Base-by-base conservation (phyloP, 371 early-diverging fungal species). In the Mucor irregularis region DNA sequence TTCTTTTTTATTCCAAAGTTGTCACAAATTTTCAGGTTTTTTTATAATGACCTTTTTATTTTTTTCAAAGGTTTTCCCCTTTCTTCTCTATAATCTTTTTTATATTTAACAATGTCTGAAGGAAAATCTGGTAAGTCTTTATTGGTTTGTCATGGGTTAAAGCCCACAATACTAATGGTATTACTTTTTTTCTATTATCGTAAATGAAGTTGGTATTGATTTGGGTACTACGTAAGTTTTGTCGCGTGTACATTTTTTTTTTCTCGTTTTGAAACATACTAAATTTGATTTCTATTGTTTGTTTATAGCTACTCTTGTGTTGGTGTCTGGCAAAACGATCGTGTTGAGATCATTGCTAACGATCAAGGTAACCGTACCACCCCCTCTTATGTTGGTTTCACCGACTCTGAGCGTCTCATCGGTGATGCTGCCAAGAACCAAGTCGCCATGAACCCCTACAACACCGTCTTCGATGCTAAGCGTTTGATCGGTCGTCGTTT, bases 211-310 rank as follows among this genome's bases (percentile, higher is more conserved):
- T 76, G 92, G 92, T 84, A 92, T 92, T 78, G 98, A 99, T 88
- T 87, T 99, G 78, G 99, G 99, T 78, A 99, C 99, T 73, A 99
- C 99, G 74, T 98, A 99, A 91, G 96, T 95, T 55, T 94, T 94
- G 74, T 91, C n/a, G 74, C 21, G 46, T 2, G 29, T 8, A 29
- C n/a, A 44, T 14, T 48, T 16, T 42, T 45, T 13, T 37, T 33
- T n/a, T 11, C 30, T 17, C 35, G 35, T 11, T n/a, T n/a, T 34
- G 33, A 33, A 28, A 46, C 8, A 48, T 29, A 38, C 43, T 19
- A 17, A 30, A 52, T 49, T 28, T 14, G 24, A 13, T 13, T 17
- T 49, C 17, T 6, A 9, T 9, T 21, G 5, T 21, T 16, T 21
- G 1, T 17, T 13, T 96, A 94, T 68, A 99, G 99, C 75, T 98